Conservation (phyloP, 306 rosid genomes). For the Rosa persica region DNA sequence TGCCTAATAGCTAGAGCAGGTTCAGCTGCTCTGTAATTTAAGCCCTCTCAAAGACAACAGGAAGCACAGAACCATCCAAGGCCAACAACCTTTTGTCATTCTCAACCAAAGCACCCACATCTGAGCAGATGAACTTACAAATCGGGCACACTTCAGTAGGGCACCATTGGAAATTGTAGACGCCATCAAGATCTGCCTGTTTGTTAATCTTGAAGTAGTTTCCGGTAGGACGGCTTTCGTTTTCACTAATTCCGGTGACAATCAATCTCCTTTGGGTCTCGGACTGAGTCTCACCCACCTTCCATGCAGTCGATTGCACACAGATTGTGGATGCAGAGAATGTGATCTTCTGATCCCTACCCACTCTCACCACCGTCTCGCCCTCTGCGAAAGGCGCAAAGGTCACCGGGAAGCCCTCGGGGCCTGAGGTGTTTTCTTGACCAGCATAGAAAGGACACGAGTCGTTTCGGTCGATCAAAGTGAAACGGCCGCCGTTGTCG, state of each 20-base stretch:
- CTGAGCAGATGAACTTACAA: conserved; percentile 45
- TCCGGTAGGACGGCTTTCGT: background rate
- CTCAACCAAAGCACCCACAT: conserved; percentile 36
- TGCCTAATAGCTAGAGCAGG: too few relatives aligned
- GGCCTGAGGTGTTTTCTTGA: conserved; percentile 36
- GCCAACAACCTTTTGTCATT: conserved; percentile 51
- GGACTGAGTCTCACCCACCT: conserved; percentile 15
- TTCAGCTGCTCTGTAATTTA: background rate
- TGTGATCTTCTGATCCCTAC: conserved; percentile 37
- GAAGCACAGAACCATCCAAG: conserved; percentile 45
- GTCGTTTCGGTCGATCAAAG: conserved; percentile 31
- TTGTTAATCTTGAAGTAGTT: conserved; percentile 37
- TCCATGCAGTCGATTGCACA: conserved; percentile 40
- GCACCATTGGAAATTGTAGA: conserved; percentile 50
- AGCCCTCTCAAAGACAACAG: conserved; percentile 35
- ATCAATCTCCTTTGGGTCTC: conserved; percentile 46
- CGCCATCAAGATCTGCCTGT: background rate
- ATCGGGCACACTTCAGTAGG: conserved; percentile 47
- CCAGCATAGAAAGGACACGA: conserved; percentile 49
- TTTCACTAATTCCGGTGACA: background rate
- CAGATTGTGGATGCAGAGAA: conserved; percentile 36
- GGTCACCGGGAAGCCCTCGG: conserved; percentile 27
- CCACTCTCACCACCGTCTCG: conserved; percentile 30
- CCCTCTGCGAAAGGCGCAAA: conserved; percentile 42
- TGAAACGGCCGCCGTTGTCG: conserved; percentile 50